Evolutionary conservation across 352 stramenopile species (phyloP).

Genomic region (Globisporangium splendens): DNA sequence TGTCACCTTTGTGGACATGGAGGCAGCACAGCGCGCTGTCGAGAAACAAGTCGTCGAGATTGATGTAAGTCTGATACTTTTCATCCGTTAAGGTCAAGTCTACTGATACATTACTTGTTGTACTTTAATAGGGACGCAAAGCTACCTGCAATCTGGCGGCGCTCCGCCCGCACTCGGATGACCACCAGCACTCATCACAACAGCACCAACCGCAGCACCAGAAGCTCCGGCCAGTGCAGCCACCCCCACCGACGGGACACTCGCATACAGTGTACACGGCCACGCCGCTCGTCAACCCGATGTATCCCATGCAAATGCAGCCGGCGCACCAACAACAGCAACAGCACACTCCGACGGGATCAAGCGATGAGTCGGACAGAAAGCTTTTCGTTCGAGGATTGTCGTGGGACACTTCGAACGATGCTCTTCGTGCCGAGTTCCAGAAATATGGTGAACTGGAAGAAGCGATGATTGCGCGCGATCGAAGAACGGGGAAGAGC

Average conservation of each 20-base stretch:
- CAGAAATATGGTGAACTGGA: slow-evolving; percentile 63
- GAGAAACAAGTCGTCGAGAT: slow-evolving; percentile 49
- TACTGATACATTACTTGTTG: background rate
- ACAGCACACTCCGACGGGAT: slow-evolving; percentile 7
- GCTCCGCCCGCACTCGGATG: slow-evolving; percentile 32
- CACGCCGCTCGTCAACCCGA: slow-evolving; percentile 9
- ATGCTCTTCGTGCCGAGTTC: slow-evolving; percentile 55
- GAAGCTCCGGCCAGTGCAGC: background rate
- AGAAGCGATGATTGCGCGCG: slow-evolving; percentile 35
- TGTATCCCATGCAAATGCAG: slow-evolving; percentile 20
- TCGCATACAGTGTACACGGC: slow-evolving; percentile 38
- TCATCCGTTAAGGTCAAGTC: background rate
- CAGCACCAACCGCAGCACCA: slow-evolving; percentile 4
- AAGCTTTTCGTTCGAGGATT: slow-evolving; percentile 66
- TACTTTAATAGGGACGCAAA: slow-evolving; percentile 24
- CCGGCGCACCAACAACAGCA: slow-evolving; percentile 10
- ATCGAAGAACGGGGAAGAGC: slow-evolving; percentile 54
- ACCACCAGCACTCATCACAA: slow-evolving; percentile 26
- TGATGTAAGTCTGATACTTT: slow-evolving; percentile 33
- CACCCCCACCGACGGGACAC: slow-evolving; percentile 5
- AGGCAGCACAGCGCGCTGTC: slow-evolving; percentile 44
- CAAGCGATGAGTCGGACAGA: slow-evolving; percentile 36
- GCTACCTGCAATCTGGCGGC: slow-evolving; percentile 54
- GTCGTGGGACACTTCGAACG: slow-evolving; percentile 48
- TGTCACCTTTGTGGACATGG: slow-evolving; percentile 67